Evolutionary conservation across 2,329 filamentous ascomycete genomes (phyloP), one percentile per base, ranked within the genome.

Genomic region (Fusarium acutatum): DNA sequence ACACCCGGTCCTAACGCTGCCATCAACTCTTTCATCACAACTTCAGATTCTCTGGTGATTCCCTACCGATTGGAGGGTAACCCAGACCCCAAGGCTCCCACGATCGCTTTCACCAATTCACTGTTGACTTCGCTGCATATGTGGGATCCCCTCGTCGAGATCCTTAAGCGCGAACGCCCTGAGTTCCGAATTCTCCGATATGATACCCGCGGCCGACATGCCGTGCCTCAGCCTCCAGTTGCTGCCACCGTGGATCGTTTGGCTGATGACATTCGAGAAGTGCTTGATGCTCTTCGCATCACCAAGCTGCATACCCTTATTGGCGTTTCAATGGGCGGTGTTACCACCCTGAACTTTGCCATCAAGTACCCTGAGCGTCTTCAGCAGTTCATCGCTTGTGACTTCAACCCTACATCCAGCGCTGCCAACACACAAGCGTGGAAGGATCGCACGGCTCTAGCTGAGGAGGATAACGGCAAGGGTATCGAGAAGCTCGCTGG

Each of bases 281-380:
- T 97, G 2, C 88, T 97, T 7, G 86, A 91, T 60, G 89, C 91
- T 1, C 86, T 97, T 35, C 89, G 93, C 54, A 90, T 95, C 46
- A 85, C 88, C 15, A 88, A 88, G 76, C 89, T 93, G 0, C 88
- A 92, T 38, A 86, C 88, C 0, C 84, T 96, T 1, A 84, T 96
- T 26, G 94, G 94, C 26, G 94, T 97, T 7, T 94, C 91, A 40
- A 90, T 96, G 80, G 94, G 94, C 71, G 94, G 94, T 59, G 93
- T 92, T 5, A 96, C 94, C 3, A 87, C 91, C 2, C 87, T 96
- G 56, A 91, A 92, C 79, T 91, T 93, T 58, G 92, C 92, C 0
- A 88, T 97, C 57, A 86, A 86, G 44, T 87, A 93, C 76, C 91
- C 93, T 0, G 71, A 83, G 3, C 86, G 89, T 47, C 82, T 94